A percentile compares a stretch with the other conserved stretches of the same genome.
These are phyloP conservation scores for Thinopyrum obtusiflorum DNA, from an alignment of 202 grass and related monocot genomes.

Conservation along the genomic window DNA sequence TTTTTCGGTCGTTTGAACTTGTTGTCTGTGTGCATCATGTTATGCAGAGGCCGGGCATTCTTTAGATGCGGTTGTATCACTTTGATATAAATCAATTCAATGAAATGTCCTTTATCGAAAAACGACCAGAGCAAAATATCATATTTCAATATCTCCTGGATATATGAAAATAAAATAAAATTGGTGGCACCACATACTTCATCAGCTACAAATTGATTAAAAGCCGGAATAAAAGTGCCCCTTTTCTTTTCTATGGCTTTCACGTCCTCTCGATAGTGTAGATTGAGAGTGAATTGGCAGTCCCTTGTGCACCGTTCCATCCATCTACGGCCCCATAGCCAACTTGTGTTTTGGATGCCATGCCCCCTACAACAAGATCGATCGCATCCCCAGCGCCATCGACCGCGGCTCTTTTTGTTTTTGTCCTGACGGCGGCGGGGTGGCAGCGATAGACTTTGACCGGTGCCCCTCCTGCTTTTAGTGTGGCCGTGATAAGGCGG, in stretches of 20 bases:
- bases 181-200: neutral
- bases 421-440: neutral
- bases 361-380: neutral
- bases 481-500: neutral
- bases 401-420: slow-evolving; percentile 5
- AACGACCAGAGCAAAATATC: no score
- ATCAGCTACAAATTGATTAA: neutral
- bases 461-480: neutral
- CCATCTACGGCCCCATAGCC: neutral
- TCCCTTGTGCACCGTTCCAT: neutral
- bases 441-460: neutral
- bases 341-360: neutral
- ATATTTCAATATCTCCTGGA: neutral
- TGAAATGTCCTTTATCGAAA: no score
- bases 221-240: neutral
- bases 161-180: neutral
- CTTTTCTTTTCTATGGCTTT: neutral
- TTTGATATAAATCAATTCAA: no score
- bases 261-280: neutral
- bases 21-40: no score
- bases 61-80: no score
- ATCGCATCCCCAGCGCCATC: neutral
- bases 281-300: neutral
- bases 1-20: no score
- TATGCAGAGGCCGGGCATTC: no score